Conservation (phyloP, 345 rosid species). For the Crucihimalaya himalaica region DNA sequence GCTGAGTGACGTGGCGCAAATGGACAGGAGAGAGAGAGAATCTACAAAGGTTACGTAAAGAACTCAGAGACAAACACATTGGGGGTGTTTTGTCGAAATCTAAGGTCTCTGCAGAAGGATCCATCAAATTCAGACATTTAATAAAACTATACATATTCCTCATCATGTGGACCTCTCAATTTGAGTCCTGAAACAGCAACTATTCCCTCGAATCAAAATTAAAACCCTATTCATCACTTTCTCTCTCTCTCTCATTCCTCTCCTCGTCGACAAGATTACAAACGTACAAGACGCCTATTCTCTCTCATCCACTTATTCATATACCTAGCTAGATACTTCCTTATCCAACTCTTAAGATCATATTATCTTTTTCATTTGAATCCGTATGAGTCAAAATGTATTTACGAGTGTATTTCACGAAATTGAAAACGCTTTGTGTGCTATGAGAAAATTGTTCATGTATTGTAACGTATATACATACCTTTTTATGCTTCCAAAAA, state of each 20-base stretch:
- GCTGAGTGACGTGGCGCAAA: slow-evolving; percentile 34
- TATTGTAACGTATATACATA: neutral
- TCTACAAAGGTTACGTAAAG: slow-evolving; percentile 36
- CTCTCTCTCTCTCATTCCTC: slow-evolving; percentile 37
- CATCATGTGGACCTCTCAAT: slow-evolving; percentile 37
- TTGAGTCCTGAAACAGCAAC: slow-evolving; percentile 40
- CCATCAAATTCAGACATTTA: slow-evolving; percentile 32
- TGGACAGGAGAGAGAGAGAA: slow-evolving; percentile 28
- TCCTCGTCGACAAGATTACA: slow-evolving; percentile 33
- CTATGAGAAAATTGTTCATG: neutral
- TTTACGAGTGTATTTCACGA: neutral
- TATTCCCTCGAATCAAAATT: slow-evolving; percentile 25
- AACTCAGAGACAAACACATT: slow-evolving; percentile 34
- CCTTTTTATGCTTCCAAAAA: too few species aligned
- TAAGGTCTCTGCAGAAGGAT: slow-evolving; percentile 35
- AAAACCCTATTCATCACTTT: slow-evolving; percentile 35
- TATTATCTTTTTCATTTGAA: neutral
- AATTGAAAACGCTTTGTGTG: neutral
- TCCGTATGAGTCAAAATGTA: neutral
- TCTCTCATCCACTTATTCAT: slow-evolving; percentile 39
- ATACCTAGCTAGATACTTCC: slow-evolving; percentile 24
- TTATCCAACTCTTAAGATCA: slow-evolving; percentile 27
- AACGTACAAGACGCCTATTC: slow-evolving; percentile 30
- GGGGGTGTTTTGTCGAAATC: slow-evolving; percentile 38
- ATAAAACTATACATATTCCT: slow-evolving; percentile 29